phyloP scores from a whole-genome alignment of 2,329 filamentous ascomycete species.

The Sarocladiaceae sp. region DNA sequence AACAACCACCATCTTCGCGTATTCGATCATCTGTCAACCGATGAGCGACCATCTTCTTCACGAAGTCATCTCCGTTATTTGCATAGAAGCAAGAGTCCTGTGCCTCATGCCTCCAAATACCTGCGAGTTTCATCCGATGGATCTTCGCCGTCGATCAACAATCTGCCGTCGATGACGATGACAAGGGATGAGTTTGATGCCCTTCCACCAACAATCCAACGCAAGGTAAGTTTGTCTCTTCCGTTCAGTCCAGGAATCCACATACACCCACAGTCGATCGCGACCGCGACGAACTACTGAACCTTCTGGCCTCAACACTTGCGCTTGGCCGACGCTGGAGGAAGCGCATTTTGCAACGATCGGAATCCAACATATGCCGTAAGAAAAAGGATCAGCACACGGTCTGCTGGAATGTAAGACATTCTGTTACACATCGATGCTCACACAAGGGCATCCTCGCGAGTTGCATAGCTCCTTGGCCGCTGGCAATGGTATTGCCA shows the following conservation, averaged over 20 bases:
- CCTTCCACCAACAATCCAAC: conserved; percentile 49
- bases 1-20: conserved; percentile 18
- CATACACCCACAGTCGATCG: conserved; percentile 8
- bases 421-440: background rate
- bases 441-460: background rate
- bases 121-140: conserved; percentile 21
- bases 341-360: background rate
- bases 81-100: conserved; percentile 16
- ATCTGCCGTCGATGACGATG: conserved; percentile 23
- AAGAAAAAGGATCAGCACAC: background rate
- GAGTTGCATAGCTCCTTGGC: background rate
- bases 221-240: conserved; percentile 47
- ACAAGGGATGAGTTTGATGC: conserved; percentile 43
- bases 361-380: background rate
- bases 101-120: conserved; percentile 16
- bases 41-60: conserved; percentile 23
- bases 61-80: conserved; percentile 18
- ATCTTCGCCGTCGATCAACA: conserved; percentile 15
- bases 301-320: conserved; percentile 6
- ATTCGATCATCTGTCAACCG: conserved; percentile 14
- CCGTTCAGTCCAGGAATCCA: background rate
- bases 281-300: conserved; percentile 2
- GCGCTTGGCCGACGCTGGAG: background rate
- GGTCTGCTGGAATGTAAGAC: background rate
- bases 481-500: background rate